Conservation (phyloP, 345 rosid species). For the Lagerstroemia speciosa region DNA sequence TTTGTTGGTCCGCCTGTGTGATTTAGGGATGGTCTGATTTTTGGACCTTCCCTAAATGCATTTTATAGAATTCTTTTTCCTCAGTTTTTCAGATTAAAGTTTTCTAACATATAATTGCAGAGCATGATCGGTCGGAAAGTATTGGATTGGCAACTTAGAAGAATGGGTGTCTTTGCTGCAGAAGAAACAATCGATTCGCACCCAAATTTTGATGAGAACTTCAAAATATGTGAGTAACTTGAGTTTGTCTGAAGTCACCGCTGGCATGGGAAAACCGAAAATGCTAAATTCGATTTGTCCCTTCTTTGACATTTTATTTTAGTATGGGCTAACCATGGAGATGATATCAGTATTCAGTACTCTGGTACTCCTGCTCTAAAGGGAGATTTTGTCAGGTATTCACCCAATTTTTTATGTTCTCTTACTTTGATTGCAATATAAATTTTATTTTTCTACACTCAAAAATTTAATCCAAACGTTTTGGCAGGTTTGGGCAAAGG, state of each 20-base stretch:
- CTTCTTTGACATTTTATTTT: slow-evolving; percentile 19
- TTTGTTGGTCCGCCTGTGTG: not conserved
- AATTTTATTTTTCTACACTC: not conserved
- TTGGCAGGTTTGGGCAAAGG: slow-evolving; percentile 71
- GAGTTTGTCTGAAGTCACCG: not conserved
- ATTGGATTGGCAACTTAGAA: slow-evolving; percentile 80
- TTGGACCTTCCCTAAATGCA: not conserved
- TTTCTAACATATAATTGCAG: slow-evolving; percentile 31
- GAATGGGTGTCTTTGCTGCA: slow-evolving; percentile 81
- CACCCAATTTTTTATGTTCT: not conserved
- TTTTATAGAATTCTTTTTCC: not conserved
- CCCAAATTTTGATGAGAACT: slow-evolving; percentile 70
- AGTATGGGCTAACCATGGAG: slow-evolving; percentile 99
- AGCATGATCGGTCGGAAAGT: slow-evolving; percentile 91
- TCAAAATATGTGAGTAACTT: slow-evolving; percentile 59
- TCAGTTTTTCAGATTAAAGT: not conserved
- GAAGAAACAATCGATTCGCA: slow-evolving; percentile 86
- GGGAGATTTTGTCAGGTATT: slow-evolving; percentile 93
- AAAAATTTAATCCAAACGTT: slow-evolving; percentile 6
- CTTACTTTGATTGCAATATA: not conserved
- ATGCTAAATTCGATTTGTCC: not conserved
- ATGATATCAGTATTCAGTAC: slow-evolving; percentile 91
- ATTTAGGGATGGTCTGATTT: not conserved
- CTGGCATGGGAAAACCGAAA: not conserved
- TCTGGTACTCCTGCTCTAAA: slow-evolving; percentile 97